Evolutionary conservation across 108 stramenopile species (phyloP), one percentile per base, ranked within the genome.

Genomic region (Cylindrotheca closterium): DNA sequence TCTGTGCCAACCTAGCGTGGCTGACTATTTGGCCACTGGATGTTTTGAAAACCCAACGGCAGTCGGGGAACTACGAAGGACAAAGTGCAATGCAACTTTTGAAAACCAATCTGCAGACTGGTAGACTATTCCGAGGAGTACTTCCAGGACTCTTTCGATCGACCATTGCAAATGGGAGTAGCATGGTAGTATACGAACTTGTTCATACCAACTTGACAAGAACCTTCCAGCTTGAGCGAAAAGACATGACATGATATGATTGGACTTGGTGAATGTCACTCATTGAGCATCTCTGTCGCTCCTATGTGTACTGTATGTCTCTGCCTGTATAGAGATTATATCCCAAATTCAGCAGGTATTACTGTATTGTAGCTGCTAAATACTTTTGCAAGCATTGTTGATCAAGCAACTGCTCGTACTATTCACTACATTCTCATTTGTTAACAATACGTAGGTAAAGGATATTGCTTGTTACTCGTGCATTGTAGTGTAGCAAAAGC

Each of bases 1-100:
- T 91, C 19, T 94, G 92, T 61, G 77, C 84, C 7, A 91, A 87
- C 56, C 27, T 89, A 34, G 89, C 89, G 2, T 94, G 92, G 92
- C 28, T 91, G 15, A 91, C 88, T 1, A 50, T 88, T 7, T 94
- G 89, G 89, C 92, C 92, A 3, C 49, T 78, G 8, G 92, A 94
- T 66, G 89, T 94, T 1, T 65, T 89, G 52, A 94, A 94, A 51
- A 86, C 85, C 15, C 79, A 78, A 58, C 33, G 77, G 29, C 92
- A 94, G 60, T 70, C 67, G n/a, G 92, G 92, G 12, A 81, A 78
- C 31, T 91, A 76, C 70, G 31, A 72, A 51, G 26, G 59, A 49
- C 47, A 47, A 29, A 58, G 57, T 18, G 15, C 67, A 31, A 24
- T 67, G 0, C 58, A 71, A 59, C 48, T 89, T 12, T 56, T 89